Base-by-base conservation (phyloP, 2,329 filamentous ascomycete genomes). In the Epichloe sylvatica region DNA sequence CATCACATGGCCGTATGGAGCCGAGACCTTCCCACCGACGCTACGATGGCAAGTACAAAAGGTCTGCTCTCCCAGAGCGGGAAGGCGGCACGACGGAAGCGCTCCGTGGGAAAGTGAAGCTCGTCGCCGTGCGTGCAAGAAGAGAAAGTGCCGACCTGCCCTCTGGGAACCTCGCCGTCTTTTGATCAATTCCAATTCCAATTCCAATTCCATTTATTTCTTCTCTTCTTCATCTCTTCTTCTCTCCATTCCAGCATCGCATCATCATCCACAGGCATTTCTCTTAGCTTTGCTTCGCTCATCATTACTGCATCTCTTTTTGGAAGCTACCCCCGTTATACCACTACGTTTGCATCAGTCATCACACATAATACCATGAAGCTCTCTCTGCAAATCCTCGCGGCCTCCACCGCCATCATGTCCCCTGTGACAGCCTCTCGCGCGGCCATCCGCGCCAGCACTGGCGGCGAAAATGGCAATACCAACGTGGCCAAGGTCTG, bases 331-430 rank as follows among this genome's bases (percentile, higher is more conserved):
- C 45, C 45, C 43, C 43, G 33, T 47, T 9, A 41, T 45, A 41
- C 42, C 9, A 36, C 38, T 43, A 25, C 35, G 13, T 45, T 49
- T 47, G 15, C 37, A 44, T 25, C 15, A 15, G 36, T 15, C 37
- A 17, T 44, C 46, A 44, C 41, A 49, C 38, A 30, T 30, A 30
- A 43, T 53, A 54, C 39, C 42, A 58, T 58, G 56, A 54, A 54
- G 40, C 47, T 47, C 42, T 38, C 36, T 9, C 12, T 25, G 13
- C 21, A 42, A 19, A 35, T 54, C 21, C 40, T 54, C 39, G 47
- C 49, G 13, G 51, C 48, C 13, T 45, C 47, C n/a, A 45, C 53
- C 19, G 51, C 45, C 46, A 43, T 58, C 19, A n/a, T 52, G 47
- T 35, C 55, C 13, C 30, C 48, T 40, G 49, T 36, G 45, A 51